These are phyloP conservation scores for Peronospora destructor DNA, from an alignment of 352 stramenopile genomes.

Conservation along the genomic window DNA sequence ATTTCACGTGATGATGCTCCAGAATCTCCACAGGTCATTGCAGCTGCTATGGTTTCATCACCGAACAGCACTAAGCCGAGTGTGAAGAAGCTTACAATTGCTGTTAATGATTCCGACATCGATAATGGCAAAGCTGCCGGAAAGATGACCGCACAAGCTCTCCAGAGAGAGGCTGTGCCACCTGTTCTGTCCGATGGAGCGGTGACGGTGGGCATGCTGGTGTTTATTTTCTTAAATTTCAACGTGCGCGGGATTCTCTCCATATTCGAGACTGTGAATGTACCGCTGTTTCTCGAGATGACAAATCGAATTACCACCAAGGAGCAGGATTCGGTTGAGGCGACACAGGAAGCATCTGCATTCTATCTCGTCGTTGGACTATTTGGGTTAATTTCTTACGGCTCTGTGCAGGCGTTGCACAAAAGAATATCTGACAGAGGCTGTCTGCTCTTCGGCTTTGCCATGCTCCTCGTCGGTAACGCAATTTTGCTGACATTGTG, in stretches of 20 bases:
- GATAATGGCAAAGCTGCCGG: neutral
- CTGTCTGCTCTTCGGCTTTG: slow-evolving; percentile 57
- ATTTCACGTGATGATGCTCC: slow-evolving; percentile 41
- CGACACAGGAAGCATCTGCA: slow-evolving; percentile 41
- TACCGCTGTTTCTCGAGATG: slow-evolving; percentile 44
- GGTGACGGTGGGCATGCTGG: slow-evolving; percentile 34
- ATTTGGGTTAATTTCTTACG: slow-evolving; percentile 60
- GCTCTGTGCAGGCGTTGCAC: slow-evolving; percentile 66
- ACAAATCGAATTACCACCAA: slow-evolving; percentile 29
- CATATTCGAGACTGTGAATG: slow-evolving; percentile 68
- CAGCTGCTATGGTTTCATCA: neutral
- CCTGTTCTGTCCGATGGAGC: slow-evolving; percentile 28
- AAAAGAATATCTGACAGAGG: slow-evolving; percentile 47
- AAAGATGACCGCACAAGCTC: neutral
- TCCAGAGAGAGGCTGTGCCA: neutral
- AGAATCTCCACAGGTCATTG: slow-evolving; percentile 3
- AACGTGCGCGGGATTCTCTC: slow-evolving; percentile 53
- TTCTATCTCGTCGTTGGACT: slow-evolving; percentile 77
- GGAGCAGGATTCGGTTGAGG: slow-evolving; percentile 21
- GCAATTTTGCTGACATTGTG: slow-evolving; percentile 36
- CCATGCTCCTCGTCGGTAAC: slow-evolving; percentile 52
- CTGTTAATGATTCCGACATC: neutral
- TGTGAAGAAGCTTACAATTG: slow-evolving; percentile 9
- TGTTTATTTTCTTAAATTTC: slow-evolving; percentile 69
- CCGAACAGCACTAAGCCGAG: neutral